Evolutionary conservation across 495 filamentous ascomycete genomes (phyloP), one percentile per base, ranked within the genome.

Genomic region (Xylaria castorea): DNA sequence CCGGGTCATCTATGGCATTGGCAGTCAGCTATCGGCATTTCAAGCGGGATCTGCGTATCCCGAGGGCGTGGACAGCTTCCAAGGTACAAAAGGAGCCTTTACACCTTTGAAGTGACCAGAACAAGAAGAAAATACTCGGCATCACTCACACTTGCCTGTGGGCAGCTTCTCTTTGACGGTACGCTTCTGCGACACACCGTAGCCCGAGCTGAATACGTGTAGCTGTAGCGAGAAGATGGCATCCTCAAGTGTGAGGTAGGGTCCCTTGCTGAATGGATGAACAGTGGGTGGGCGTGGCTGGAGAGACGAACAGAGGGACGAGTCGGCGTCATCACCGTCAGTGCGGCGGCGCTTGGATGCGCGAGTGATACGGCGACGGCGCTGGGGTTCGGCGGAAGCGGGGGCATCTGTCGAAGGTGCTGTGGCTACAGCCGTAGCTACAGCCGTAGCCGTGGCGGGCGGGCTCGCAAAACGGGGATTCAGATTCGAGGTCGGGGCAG

Each of bases 241-340:
- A 42, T 79, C 77, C 3, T 77, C 74, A 36, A 76, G 30, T 0
- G 77, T 75, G 25, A 55, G 50, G 73, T 79, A 79, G 1, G 85
- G 92, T 14, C 96, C 86, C 22, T 93, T 84, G 70, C 89, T 90
- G 81, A 97, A 92, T 4, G 91, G 94, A 50, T 91, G 84, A 71
- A 94, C 84, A 6, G 89, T 92, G 70, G 90, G 75, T 25, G 50
- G 71, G 20, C 84, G 77, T 91, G 93, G 20, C 91, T 92, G 69
- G 89, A 86, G 81, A 88, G 90, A 73, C 92, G 84, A 25, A 85
- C 76, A 25, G 91, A 92, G 71, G 85, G 86, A 69, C 81, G 58
- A 32, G 93, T 82, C 58, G 32, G 74, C 55, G 18, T 74, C 62
- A 1, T 82, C 66, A 50, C 72, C 60, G 34, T 76, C 66, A 3